Conservation (phyloP, 805 yeast genomes). For the Kodamaea sagamina region DNA sequence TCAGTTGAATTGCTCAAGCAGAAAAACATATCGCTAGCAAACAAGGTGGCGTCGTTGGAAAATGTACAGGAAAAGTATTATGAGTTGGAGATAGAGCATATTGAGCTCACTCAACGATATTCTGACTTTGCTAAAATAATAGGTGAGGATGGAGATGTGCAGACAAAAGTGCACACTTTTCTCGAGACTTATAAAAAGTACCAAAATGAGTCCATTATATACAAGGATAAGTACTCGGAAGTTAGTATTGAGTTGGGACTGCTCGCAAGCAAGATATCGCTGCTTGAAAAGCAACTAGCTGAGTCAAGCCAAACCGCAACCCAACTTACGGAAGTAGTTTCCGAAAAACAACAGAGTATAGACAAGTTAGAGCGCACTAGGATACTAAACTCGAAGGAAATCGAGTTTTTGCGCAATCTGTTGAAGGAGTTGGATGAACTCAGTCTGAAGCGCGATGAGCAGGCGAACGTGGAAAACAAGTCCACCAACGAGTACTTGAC, state of each 20-base stretch:
- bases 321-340: conserved; percentile 1
- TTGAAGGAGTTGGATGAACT: conserved; percentile 49
- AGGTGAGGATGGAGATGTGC: conserved; percentile 22
- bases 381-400: conserved; percentile 56
- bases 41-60: conserved; percentile 41
- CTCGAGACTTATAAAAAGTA: conserved; percentile 40
- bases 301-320: neutral
- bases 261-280: conserved; percentile 7
- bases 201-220: conserved; percentile 32
- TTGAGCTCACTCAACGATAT: conserved; percentile 48
- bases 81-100: conserved; percentile 51
- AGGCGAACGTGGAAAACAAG: conserved; percentile 22
- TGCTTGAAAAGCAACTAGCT: conserved; percentile 15
- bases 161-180: conserved; percentile 19
- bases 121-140: conserved; percentile 49
- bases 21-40: conserved; percentile 48
- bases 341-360: conserved; percentile 20
- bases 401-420: conserved; percentile 57
- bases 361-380: conserved; percentile 53
- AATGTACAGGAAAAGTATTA: conserved; percentile 46
- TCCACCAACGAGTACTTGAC: conserved; percentile 39
- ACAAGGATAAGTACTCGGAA: conserved; percentile 39
- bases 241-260: conserved; percentile 21
- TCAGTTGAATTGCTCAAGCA: conserved; percentile 56
- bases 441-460: conserved; percentile 20